A percentile compares a stretch with the other conserved stretches of the same genome.
Conservation (phyloP, 495 filamentous ascomycete species). For the Lasiosphaeriaceae sp. region DNA sequence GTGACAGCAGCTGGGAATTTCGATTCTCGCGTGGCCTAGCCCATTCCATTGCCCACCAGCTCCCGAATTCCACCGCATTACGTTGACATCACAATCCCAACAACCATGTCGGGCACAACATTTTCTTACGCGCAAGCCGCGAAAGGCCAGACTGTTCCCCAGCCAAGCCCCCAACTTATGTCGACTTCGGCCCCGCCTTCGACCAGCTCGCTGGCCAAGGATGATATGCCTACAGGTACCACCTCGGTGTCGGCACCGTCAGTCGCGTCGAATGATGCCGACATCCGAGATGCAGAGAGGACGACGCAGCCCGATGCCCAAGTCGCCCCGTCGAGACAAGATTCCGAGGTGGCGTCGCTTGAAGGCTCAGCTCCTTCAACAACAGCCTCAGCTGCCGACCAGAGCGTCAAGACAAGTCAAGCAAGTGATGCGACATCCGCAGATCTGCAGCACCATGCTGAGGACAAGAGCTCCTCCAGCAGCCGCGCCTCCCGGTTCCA, state of each 20-base stretch:
- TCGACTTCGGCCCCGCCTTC: constrained; percentile 64
- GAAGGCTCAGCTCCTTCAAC: constrained; percentile 20
- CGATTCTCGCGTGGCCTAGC: constrained; percentile 3
- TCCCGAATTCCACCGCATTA: not conserved
- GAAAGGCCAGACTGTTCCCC: constrained; percentile 61
- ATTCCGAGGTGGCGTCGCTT: constrained; percentile 20
- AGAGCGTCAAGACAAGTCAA: constrained; percentile 19
- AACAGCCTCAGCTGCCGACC: constrained; percentile 19
- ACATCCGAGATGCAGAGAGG: constrained; percentile 32
- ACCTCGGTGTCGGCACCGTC: constrained; percentile 52
- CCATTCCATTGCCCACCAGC: constrained; percentile 5
- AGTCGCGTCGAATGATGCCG: constrained; percentile 58
- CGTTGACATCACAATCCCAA: not conserved
- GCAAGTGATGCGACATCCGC: constrained; percentile 16
- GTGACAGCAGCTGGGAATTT: not conserved
- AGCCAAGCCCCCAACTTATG: constrained; percentile 55
- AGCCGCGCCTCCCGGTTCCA: constrained; percentile 34
- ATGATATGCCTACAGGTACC: constrained; percentile 48
- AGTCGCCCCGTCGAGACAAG: constrained; percentile 15
- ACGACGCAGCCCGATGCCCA: constrained; percentile 20
- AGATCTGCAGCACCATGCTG: constrained; percentile 13
- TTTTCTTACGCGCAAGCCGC: constrained; percentile 98
- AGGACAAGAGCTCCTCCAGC: constrained; percentile 27
- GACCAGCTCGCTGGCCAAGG: constrained; percentile 57
- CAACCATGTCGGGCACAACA: constrained; percentile 36